Percentiles rank a stretch among this genome's conserved stretches.
These are phyloP conservation scores for Sordariomycetes sp. DNA, from an alignment of 2,329 filamentous ascomycete species.

Conservation along the genomic window DNA sequence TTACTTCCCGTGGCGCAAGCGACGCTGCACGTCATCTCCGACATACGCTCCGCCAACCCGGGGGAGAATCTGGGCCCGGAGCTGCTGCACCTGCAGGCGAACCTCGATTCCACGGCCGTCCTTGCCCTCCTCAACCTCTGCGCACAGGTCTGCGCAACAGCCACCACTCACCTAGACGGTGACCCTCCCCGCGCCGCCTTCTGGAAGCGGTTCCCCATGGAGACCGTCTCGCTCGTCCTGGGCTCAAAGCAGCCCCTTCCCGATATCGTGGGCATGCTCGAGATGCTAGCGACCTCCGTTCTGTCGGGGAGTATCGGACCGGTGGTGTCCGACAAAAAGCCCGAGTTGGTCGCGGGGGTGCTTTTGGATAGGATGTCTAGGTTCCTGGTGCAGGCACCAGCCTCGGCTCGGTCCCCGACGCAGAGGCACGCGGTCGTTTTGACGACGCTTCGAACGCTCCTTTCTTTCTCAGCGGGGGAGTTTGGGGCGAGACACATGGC, in stretches of 20 bases:
- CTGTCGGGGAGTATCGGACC: constrained; percentile 53
- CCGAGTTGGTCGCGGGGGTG: constrained; percentile 25
- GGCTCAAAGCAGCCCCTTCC: constrained; percentile 49
- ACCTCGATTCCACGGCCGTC: constrained; percentile 25
- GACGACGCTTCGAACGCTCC: constrained; percentile 37
- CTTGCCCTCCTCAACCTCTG: constrained; percentile 2
- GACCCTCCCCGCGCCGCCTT: constrained; percentile 27
- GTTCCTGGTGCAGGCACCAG: constrained; percentile 40
- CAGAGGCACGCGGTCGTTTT: constrained; percentile 28
- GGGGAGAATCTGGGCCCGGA: constrained; percentile 29
- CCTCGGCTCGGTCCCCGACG: constrained; percentile 11
- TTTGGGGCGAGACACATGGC: constrained; percentile 56
- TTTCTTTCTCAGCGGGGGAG: constrained; percentile 46
- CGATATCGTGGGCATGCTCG: constrained; percentile 51
- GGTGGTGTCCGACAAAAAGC: constrained; percentile 31
- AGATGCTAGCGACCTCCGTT: constrained; percentile 53
- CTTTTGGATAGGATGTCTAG: constrained; percentile 52
- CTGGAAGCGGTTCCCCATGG: constrained; percentile 54
- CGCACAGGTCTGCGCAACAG: not conserved
- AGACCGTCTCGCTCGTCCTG: constrained; percentile 55
- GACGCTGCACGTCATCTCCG: constrained; percentile 45
- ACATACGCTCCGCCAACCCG: constrained; percentile 37
- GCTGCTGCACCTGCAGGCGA: constrained; percentile 23
- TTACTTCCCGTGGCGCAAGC: constrained; percentile 40
- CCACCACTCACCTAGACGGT: constrained; percentile 13